Percentiles rank a stretch among this genome's conserved stretches.
Conservation (phyloP, 2,329 filamentous ascomycete genomes). For the Volutella citrinella region DNA sequence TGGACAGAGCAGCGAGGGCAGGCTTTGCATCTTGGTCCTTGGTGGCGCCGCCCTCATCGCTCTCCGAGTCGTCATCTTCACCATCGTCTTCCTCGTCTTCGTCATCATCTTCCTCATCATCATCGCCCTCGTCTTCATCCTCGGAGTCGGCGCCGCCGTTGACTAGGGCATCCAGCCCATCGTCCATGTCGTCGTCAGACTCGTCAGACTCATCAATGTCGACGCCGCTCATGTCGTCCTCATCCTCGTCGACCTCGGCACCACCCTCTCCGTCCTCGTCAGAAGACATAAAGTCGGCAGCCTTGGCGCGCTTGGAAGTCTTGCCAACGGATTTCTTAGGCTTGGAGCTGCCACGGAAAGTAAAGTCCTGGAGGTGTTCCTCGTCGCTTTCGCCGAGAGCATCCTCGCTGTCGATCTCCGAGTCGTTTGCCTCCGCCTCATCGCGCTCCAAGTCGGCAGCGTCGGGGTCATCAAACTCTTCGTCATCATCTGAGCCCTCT, state of each 20-base stretch:
- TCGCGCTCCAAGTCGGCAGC: conserved; percentile 52
- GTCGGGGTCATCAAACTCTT: conserved; percentile 57
- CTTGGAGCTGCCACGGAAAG: conserved; percentile 57
- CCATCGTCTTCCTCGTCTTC: conserved; percentile 34
- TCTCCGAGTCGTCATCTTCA: conserved; percentile 37
- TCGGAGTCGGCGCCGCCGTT: conserved; percentile 30
- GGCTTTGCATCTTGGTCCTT: conserved; percentile 31
- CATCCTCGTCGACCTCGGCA: conserved; percentile 31
- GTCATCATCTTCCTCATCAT: conserved; percentile 32
- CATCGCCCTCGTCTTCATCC: conserved; percentile 34
- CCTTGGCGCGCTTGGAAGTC: conserved; percentile 42
- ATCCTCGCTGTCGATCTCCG: conserved; percentile 62
- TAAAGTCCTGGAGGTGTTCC: conserved; percentile 74
- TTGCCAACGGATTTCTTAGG: conserved; percentile 36
- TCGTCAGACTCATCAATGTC: conserved; percentile 36
- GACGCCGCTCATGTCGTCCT: conserved; percentile 32
- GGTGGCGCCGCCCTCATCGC: conserved; percentile 27
- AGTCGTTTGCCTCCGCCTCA: conserved; percentile 47
- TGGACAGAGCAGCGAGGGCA: conserved; percentile 28
- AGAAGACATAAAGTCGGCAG: conserved; percentile 56
- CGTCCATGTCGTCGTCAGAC: conserved; percentile 37
- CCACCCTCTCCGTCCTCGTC: conserved; percentile 37
- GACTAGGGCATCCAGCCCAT: conserved; percentile 33
- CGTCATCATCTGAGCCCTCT: conserved; percentile 44
- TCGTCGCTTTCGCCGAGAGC: conserved; percentile 84